Conservation (phyloP, 352 stramenopile genomes). For the Thalassiosira ordinaria region DNA sequence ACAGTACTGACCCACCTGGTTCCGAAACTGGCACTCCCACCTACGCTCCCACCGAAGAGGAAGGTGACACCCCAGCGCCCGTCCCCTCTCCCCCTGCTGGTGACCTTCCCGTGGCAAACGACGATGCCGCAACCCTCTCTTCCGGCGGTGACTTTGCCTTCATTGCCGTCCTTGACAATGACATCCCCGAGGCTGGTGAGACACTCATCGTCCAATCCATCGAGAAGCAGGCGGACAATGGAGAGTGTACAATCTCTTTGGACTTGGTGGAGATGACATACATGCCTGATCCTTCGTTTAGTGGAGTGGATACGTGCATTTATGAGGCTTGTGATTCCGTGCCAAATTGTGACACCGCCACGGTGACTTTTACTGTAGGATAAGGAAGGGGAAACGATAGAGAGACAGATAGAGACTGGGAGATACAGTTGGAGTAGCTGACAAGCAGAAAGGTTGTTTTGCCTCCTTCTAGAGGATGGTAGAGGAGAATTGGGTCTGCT, state of each 20-base stretch:
- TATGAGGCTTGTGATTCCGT: constrained; percentile 31
- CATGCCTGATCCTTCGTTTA: constrained; percentile 19
- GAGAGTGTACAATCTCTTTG: constrained; percentile 24
- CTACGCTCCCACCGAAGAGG: neutral
- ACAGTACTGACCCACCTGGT: no score
- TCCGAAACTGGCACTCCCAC: neutral
- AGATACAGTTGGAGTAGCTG: no score
- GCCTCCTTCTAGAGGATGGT: no score
- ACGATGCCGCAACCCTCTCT: constrained; percentile 10
- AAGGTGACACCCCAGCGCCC: neutral
- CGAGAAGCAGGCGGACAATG: constrained; percentile 13
- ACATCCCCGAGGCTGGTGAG: constrained; percentile 10
- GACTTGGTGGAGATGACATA: constrained; percentile 22
- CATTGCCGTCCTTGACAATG: constrained; percentile 29
- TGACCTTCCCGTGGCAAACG: constrained; percentile 11
- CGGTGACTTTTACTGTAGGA: constrained; percentile 20
- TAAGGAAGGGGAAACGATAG: no score
- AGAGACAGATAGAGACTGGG: no score
- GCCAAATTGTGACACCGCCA: constrained; percentile 20
- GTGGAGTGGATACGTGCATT: constrained; percentile 20
- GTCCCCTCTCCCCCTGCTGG: neutral
- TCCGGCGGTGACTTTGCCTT: constrained; percentile 6
- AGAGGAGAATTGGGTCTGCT: no score
- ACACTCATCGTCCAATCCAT: constrained; percentile 22
- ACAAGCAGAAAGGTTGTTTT: no score